These are phyloP conservation scores for Claviceps sp. DNA, from an alignment of 2,329 filamentous ascomycete genomes.

Conservation along the genomic window DNA sequence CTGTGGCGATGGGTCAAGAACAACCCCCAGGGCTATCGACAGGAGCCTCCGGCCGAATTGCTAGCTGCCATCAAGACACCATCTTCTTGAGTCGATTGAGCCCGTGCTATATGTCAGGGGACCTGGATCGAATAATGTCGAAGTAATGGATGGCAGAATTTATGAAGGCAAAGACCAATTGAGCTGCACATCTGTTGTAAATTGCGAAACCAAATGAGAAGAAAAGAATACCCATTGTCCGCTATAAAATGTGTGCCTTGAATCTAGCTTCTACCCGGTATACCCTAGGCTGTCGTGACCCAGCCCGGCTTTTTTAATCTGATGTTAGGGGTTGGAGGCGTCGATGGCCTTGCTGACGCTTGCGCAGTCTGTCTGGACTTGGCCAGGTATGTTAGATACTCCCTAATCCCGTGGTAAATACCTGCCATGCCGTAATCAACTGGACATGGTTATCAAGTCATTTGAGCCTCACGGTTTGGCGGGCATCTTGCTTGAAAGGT, in stretches of 20 bases:
- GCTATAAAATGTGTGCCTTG: not conserved
- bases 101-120: not conserved
- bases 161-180: not conserved
- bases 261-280: not conserved
- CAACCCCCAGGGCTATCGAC: slow-evolving; percentile 89
- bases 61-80: slow-evolving; percentile 46
- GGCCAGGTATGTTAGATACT: too few relatives aligned
- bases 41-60: slow-evolving; percentile 76
- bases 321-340: too few relatives aligned
- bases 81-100: slow-evolving; percentile 10
- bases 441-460: too few relatives aligned
- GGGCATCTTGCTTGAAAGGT: too few relatives aligned
- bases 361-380: too few relatives aligned
- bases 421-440: too few relatives aligned
- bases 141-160: not conserved
- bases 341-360: too few relatives aligned
- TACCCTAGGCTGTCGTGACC: too few relatives aligned
- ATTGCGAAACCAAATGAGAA: not conserved
- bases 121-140: not conserved
- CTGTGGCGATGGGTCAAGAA: slow-evolving; percentile 96
- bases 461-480: too few relatives aligned
- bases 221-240: not conserved
- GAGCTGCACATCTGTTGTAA: not conserved
- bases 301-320: too few relatives aligned
- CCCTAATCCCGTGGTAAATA: too few relatives aligned